Percentiles rank a stretch among this genome's conserved stretches.
These are phyloP conservation scores for Diplodia intermedia DNA, from an alignment of 2,329 filamentous ascomycete genomes.

Conservation along the genomic window DNA sequence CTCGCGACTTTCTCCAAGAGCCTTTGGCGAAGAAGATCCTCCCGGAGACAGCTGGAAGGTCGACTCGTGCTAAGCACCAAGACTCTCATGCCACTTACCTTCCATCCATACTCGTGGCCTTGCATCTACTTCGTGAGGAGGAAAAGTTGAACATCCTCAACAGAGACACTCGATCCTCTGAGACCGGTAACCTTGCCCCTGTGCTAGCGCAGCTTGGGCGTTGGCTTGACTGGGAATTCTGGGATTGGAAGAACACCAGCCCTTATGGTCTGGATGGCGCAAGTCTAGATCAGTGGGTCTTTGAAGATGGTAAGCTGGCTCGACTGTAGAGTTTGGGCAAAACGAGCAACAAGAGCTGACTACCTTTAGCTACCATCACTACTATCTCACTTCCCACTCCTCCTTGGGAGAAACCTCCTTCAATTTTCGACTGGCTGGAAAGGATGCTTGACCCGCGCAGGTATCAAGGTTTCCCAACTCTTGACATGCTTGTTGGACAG, in stretches of 20 bases:
- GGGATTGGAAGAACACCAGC: slow-evolving; percentile 60
- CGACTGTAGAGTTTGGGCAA: background rate
- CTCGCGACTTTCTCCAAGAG: slow-evolving; percentile 46
- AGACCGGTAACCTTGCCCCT: slow-evolving; percentile 66
- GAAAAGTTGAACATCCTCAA: slow-evolving; percentile 75
- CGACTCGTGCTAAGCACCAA: slow-evolving; percentile 25
- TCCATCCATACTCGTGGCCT: slow-evolving; percentile 71
- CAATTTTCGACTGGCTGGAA: slow-evolving; percentile 62
- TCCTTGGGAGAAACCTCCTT: slow-evolving; percentile 59
- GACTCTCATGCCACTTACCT: slow-evolving; percentile 50
- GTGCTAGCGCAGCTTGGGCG: slow-evolving; percentile 79
- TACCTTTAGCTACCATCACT: slow-evolving; percentile 18
- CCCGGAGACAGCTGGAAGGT: slow-evolving; percentile 17
- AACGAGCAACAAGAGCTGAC: background rate
- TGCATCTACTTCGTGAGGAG: slow-evolving; percentile 91
- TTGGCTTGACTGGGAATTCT: slow-evolving; percentile 79
- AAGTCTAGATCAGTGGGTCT: slow-evolving; percentile 61
- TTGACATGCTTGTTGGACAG: slow-evolving; percentile 41
- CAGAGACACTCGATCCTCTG: slow-evolving; percentile 55
- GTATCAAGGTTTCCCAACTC: slow-evolving; percentile 46
- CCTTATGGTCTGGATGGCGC: slow-evolving; percentile 69
- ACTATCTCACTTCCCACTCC: slow-evolving; percentile 38
- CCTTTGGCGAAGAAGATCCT: slow-evolving; percentile 43
- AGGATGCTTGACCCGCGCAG: slow-evolving; percentile 42
- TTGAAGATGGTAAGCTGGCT: slow-evolving; percentile 57